These are phyloP conservation scores for Lactifluus volemus DNA, from an alignment of 768 basidiomycete genomes.

Conservation along the genomic window DNA sequence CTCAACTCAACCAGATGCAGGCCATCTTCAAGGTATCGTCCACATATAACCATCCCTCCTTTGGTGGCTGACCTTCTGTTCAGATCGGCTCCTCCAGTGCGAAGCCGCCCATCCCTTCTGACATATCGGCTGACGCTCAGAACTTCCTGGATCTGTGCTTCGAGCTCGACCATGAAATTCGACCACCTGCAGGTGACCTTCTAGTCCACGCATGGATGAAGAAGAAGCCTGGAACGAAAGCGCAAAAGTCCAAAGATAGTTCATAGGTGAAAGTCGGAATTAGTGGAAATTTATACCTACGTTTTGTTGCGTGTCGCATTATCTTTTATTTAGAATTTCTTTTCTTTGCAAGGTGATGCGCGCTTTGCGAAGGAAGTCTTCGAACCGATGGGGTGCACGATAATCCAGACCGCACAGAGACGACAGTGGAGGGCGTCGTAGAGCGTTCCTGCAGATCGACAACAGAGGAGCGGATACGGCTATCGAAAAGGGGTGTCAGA, in stretches of 20 bases:
- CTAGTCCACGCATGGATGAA: slow-evolving; percentile 68
- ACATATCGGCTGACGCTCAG: slow-evolving; percentile 83
- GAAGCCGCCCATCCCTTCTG: slow-evolving; percentile 80
- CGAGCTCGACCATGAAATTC: slow-evolving; percentile 69
- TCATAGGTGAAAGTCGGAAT: neutral
- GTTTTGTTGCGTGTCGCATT: neutral
- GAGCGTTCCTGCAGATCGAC: too few relatives aligned
- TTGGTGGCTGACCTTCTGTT: neutral
- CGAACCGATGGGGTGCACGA: slow-evolving; percentile 90
- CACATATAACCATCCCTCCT: neutral
- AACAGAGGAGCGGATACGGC: too few relatives aligned
- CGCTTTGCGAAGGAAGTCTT: slow-evolving; percentile 89
- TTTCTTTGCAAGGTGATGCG: slow-evolving; percentile 79
- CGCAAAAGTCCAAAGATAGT: slow-evolving; percentile 2
- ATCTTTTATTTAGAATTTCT: neutral
- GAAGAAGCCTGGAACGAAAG: slow-evolving; percentile 8
- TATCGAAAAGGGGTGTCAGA: too few relatives aligned
- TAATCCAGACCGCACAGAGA: slow-evolving; percentile 83
- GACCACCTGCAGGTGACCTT: slow-evolving; percentile 72
- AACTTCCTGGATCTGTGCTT: slow-evolving; percentile 84
- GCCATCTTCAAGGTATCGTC: slow-evolving; percentile 85
- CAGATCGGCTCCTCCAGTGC: slow-evolving; percentile 89
- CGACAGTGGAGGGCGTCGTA: slow-evolving; percentile 90
- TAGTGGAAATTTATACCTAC: neutral
- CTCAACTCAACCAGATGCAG: slow-evolving; percentile 96